Base-by-base conservation (phyloP, 2,329 filamentous ascomycete genomes). In the Microsporum canis region DNA sequence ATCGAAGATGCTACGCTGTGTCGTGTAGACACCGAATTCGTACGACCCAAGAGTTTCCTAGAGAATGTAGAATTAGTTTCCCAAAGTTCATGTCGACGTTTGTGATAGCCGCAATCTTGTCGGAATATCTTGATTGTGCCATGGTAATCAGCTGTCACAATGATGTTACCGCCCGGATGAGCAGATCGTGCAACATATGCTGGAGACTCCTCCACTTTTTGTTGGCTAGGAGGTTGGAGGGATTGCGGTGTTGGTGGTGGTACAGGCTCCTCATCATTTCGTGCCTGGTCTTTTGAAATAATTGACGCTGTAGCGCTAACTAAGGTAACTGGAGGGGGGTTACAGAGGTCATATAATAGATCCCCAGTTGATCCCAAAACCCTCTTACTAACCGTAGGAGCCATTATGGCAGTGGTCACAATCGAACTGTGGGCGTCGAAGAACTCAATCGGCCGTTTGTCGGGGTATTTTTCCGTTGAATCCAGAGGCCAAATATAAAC, bases 291-390 rank as follows among this genome's bases (percentile, higher is more conserved):
- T 64, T 76, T 77, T 0, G 81, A 82, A 1, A 79, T 80, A 58
- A 75, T 71, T 14, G 81, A 81, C 68, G 94, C 89, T 23, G 87
- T 84, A 31, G 86, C 82, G 65, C 87, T 91, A 63, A 91, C 79
- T 17, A 97, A 79, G 5, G 85, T 91, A 14, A 97, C 85, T 0
- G 92, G 91, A 0, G 92, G 94, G 3, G 94, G 94, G 67, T 97
- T 97, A 78, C 94, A 97, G 0, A 97, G 80, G 68, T 96, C 91
- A 72, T 91, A 99, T n/a, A 99, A 83, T 1, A 94, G 91, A 71
- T 99, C 91, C 60, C 89, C 88, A 0, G 91, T 95, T 12, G 83
- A 82, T 58, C 88, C 86, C 0, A 99, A 80, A 1, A 94, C 78
- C 68, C 88, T 86, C 61, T 89, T 84, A 8, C 90, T 91, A 68